phyloP scores from a whole-genome alignment of 148 eudicot genomes.

The Selenicereus undatus region DNA sequence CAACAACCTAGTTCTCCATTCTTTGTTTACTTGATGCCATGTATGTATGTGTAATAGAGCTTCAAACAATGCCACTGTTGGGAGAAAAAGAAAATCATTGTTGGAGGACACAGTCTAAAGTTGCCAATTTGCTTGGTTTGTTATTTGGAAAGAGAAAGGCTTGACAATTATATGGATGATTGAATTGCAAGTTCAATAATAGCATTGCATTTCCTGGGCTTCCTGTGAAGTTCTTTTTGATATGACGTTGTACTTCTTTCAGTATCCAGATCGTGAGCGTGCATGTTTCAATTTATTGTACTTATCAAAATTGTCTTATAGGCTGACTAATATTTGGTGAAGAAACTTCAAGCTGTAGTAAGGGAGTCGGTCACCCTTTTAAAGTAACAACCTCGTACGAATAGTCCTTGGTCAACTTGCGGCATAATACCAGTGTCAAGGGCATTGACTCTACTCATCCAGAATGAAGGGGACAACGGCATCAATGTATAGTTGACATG shows the following conservation, averaged over 20 bases:
- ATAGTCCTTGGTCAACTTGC: no score
- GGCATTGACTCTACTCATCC: constrained; percentile 41
- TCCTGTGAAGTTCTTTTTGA: background rate
- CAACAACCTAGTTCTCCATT: no score
- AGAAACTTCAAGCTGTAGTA: background rate
- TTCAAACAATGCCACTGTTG: background rate
- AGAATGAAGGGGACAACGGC: constrained; percentile 47
- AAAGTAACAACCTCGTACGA: background rate
- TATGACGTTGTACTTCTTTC: background rate
- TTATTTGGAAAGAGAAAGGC: background rate
- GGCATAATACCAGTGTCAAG: constrained; percentile 67
- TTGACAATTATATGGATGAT: background rate
- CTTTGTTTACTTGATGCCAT: no score
- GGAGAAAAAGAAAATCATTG: background rate
- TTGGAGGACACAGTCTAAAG: background rate
- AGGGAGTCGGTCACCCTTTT: background rate
- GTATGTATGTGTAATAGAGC: no score
- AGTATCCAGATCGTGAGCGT: background rate
- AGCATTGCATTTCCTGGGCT: background rate
- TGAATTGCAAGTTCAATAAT: background rate
- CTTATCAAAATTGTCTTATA: background rate
- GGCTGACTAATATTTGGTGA: background rate
- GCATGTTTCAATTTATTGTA: background rate
- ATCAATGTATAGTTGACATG: constrained; percentile 57
- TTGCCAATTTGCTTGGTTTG: background rate